phyloP scores from a whole-genome alignment of 345 rosid genomes.

The Erucastrum elatum region DNA sequence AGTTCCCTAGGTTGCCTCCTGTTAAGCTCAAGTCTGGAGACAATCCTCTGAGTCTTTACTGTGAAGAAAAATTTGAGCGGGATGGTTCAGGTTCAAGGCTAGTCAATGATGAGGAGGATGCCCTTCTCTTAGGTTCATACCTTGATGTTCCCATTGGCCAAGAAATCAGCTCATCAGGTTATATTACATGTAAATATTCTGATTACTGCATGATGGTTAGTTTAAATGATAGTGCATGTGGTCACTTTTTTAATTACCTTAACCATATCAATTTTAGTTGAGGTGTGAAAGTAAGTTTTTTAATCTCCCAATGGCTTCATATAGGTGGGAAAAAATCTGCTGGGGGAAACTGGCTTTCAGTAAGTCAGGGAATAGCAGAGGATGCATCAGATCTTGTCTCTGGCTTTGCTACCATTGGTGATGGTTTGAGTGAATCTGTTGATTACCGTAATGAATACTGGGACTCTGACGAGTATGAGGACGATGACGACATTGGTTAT shows the following conservation, averaged over 20 bases:
- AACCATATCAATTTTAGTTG: not conserved
- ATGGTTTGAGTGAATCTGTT: constrained; percentile 89
- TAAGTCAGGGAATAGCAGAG: constrained; percentile 95
- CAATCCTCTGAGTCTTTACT: constrained; percentile 60
- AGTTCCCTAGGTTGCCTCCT: constrained; percentile 90
- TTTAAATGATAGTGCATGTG: not conserved
- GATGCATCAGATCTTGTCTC: constrained; percentile 61
- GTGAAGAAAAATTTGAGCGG: constrained; percentile 86
- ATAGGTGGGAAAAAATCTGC: constrained; percentile 75
- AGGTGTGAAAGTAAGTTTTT: constrained; percentile 19
- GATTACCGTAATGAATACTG: constrained; percentile 92
- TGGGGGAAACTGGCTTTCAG: constrained; percentile 97
- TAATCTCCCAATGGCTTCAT: constrained; percentile 12
- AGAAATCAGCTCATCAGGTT: constrained; percentile 89
- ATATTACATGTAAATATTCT: constrained; percentile 25
- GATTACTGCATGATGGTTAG: constrained; percentile 7
- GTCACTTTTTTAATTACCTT: not conserved
- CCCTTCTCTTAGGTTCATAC: constrained; percentile 72
- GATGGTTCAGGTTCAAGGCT: constrained; percentile 63
- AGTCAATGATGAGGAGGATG: constrained; percentile 22
- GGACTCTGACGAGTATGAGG: constrained; percentile 99
- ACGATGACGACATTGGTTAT: constrained; percentile 96
- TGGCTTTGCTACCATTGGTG: constrained; percentile 97
- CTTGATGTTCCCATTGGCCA: constrained; percentile 94
- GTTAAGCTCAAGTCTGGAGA: constrained; percentile 95